Conservation (phyloP, 1,284 basidiomycete genomes). For the Pseudozyma hubeiensis region DNA sequence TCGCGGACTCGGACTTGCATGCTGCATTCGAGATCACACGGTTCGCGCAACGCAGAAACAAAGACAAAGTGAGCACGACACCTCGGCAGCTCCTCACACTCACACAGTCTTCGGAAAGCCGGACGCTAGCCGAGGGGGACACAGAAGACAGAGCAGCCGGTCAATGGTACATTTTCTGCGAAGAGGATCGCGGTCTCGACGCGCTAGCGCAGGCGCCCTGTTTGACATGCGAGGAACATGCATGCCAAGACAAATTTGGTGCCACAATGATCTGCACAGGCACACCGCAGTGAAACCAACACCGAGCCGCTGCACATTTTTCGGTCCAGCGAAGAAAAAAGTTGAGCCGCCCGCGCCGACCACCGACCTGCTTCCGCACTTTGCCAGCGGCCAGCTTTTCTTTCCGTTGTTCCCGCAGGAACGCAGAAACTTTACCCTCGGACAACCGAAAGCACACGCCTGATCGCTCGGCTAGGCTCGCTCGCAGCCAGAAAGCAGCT, state of each 20-base stretch:
- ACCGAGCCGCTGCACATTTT: background rate
- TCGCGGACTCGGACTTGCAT: background rate
- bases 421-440: constrained; percentile 1
- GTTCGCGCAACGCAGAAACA: too few species aligned
- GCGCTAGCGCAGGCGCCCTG: background rate
- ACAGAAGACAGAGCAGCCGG: background rate
- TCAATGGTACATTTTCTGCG: background rate
- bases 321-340: too few species aligned
- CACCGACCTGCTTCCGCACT: too few species aligned
- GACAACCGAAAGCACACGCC: background rate
- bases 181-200: background rate
- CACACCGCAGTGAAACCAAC: background rate
- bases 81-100: too few species aligned
- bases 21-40: background rate
- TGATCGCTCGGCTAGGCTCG: background rate
- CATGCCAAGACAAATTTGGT: constrained; percentile 4
- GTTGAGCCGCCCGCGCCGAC: too few species aligned
- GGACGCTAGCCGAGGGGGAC: background rate
- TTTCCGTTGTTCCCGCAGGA: background rate
- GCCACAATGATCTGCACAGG: constrained; percentile 1
- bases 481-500: background rate
- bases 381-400: too few species aligned
- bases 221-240: constrained; percentile 6
- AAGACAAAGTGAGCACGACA: too few species aligned
- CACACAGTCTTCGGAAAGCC: constrained; percentile 7